Conservation (phyloP, 371 early-diverging fungal genomes). For the Phascolomyces articulosus region DNA sequence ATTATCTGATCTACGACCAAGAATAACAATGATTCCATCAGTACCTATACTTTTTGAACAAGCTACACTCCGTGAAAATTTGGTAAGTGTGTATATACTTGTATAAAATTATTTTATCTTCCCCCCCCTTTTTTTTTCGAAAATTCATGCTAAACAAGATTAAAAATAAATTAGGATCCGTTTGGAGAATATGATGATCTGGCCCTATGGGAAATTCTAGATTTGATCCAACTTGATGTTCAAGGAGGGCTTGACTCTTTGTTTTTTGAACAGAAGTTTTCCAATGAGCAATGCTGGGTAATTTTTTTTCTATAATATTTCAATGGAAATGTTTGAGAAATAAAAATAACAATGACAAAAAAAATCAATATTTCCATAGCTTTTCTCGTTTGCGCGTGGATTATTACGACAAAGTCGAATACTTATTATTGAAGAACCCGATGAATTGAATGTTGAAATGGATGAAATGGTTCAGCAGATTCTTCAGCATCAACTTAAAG, state of each 20-base stretch:
- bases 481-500: constrained; percentile 81
- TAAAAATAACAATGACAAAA: no score
- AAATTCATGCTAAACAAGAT: no score
- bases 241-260: constrained; percentile 65
- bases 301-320: no score
- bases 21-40: constrained; percentile 83
- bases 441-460: constrained; percentile 84
- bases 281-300: constrained; percentile 81
- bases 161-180: constrained; percentile 63
- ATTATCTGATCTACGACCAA: constrained; percentile 73
- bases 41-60: constrained; percentile 94
- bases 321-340: no score
- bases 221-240: constrained; percentile 73
- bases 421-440: constrained; percentile 90
- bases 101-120: no score
- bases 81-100: constrained; percentile 21
- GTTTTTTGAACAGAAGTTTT: constrained; percentile 78
- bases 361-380: constrained; percentile 21
- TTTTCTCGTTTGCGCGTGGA: constrained; percentile 87
- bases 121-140: neutral
- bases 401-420: constrained; percentile 73
- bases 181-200: constrained; percentile 69
- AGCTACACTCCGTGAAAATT: constrained; percentile 72
- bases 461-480: constrained; percentile 83
- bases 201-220: constrained; percentile 85